Evolutionary conservation across 805 yeast genomes (phyloP).

Genomic region (Ogataea angusta): DNA sequence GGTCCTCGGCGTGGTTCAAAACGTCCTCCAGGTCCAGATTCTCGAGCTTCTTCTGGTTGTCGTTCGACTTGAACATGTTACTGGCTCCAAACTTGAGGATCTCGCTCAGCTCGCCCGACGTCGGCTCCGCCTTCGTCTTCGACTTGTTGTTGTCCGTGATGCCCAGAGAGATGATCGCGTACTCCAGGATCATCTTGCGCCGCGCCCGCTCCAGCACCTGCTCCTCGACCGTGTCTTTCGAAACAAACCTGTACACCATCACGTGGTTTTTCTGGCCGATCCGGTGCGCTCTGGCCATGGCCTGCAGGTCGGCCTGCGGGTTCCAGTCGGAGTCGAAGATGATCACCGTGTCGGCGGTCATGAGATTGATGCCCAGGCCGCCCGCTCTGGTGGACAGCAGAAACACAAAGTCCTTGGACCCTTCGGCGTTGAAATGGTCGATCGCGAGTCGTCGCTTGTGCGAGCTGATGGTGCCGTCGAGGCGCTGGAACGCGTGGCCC

Average conservation of each 20-base stretch:
- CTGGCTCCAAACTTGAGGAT: constrained; percentile 98
- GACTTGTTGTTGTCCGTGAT: constrained; percentile 69
- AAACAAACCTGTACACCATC: constrained; percentile 94
- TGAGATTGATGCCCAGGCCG: constrained; percentile 94
- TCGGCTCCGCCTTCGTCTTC: constrained; percentile 67
- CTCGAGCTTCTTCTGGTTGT: constrained; percentile 93
- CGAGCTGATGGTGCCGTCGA: constrained; percentile 96
- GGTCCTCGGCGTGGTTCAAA: constrained; percentile 95
- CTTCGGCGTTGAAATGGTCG: constrained; percentile 95
- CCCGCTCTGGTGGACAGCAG: constrained; percentile 95
- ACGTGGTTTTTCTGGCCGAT: constrained; percentile 99
- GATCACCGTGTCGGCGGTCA: constrained; percentile 99
- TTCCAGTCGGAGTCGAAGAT: constrained; percentile 99
- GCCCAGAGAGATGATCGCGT: constrained; percentile 95
- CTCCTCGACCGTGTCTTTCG: constrained; percentile 97
- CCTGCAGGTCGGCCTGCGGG: constrained; percentile 98
- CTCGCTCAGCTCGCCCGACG: constrained; percentile 81
- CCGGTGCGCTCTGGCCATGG: constrained; percentile 99
- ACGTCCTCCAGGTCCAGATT: constrained; percentile 95
- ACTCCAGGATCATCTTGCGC: constrained; percentile 96
- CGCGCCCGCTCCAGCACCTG: constrained; percentile 96
- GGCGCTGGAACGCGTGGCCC: constrained; percentile 84
- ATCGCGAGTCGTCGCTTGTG: constrained; percentile 90
- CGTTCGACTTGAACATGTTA: constrained; percentile 91
- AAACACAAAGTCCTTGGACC: constrained; percentile 86